Conservation (phyloP, 129 eudicot genomes). For the Helianthus tuberosus region DNA sequence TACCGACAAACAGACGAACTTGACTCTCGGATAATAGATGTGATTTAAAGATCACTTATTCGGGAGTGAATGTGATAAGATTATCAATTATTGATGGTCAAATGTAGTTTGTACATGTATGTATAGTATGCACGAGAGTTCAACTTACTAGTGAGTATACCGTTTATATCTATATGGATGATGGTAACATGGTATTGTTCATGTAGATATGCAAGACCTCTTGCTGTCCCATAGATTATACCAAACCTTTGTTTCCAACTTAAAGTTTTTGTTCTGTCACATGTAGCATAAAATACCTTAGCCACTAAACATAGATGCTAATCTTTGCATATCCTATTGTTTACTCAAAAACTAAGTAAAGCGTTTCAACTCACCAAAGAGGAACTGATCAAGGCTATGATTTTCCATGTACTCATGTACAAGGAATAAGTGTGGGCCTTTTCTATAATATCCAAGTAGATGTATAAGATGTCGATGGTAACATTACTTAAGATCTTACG, state of each 20-base stretch:
- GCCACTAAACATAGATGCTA: neutral
- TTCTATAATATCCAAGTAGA: conserved; percentile 57
- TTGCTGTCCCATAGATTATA: conserved; percentile 29
- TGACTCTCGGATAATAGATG: no score
- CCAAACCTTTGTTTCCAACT: conserved; percentile 63
- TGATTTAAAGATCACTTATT: no score
- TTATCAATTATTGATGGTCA: no score
- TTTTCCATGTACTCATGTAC: conserved; percentile 72
- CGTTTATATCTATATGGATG: conserved; percentile 62
- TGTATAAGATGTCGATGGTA: conserved; percentile 70
- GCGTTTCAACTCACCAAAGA: conserved; percentile 40
- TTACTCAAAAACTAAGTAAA: neutral
- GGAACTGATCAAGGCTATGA: conserved; percentile 68
- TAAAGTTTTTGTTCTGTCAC: conserved; percentile 45
- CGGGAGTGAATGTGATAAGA: no score
- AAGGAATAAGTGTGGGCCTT: conserved; percentile 64
- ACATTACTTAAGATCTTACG: conserved; percentile 71
- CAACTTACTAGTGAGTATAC: no score
- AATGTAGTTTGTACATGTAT: no score
- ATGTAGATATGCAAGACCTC: no score
- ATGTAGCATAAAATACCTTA: conserved; percentile 29
- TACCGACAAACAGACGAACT: no score
- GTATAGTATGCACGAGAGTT: no score
- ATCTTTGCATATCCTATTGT: neutral
- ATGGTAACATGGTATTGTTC: conserved; percentile 70